A percentile compares a stretch with the other conserved stretches of the same genome.
Conservation (phyloP, 345 rosid species). For the Fremontodendron californicum region DNA sequence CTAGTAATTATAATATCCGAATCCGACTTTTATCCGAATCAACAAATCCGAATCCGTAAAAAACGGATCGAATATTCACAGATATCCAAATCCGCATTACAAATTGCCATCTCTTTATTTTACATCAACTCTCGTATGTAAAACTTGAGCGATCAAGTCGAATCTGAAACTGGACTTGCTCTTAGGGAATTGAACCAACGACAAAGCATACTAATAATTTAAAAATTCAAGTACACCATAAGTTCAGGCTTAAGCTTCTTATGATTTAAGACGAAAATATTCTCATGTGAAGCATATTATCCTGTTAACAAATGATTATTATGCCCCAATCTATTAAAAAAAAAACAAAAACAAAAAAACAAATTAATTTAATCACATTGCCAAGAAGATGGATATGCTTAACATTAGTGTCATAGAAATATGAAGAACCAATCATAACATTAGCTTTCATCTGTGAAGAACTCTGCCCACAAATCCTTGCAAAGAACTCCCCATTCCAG, state of each 20-base stretch:
- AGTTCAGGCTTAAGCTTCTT: background rate
- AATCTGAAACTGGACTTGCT: background rate
- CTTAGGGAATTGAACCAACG: background rate
- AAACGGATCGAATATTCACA: too few species aligned
- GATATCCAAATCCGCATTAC: too few species aligned
- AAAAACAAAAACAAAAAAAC: too few species aligned
- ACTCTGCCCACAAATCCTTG: constrained; percentile 64
- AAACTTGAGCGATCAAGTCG: background rate
- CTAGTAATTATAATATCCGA: too few species aligned
- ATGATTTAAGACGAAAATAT: background rate
- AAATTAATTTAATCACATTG: background rate
- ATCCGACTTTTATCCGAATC: too few species aligned
- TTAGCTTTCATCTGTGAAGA: constrained; percentile 31
- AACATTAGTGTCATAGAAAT: background rate
- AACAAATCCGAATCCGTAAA: too few species aligned
- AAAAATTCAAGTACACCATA: too few species aligned
- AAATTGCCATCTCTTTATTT: too few species aligned
- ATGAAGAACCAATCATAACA: background rate
- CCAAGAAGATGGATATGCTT: background rate
- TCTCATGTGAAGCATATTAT: background rate
- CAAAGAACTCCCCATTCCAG: constrained; percentile 77
- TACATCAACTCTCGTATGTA: background rate
- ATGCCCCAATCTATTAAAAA: background rate
- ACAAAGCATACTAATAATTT: background rate
- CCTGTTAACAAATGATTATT: background rate